Evolutionary conservation across 495 filamentous ascomycete species (phyloP).

Genomic region (Hypoxylon perforatum): DNA sequence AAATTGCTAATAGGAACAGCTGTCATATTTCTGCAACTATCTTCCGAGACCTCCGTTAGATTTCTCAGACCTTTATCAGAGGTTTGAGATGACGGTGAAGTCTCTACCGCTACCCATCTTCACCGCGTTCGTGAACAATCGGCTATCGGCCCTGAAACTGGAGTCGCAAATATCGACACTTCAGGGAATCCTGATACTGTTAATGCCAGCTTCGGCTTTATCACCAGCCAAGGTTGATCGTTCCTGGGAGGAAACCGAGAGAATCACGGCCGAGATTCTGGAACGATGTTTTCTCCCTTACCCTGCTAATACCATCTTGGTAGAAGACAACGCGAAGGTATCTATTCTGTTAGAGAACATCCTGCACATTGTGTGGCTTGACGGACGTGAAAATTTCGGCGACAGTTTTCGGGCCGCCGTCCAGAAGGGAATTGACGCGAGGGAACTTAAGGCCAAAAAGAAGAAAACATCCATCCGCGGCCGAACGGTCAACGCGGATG

Average conservation of each 20-base stretch:
- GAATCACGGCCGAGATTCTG: constrained; percentile 68
- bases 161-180: constrained; percentile 69
- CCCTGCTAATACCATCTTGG: constrained; percentile 69
- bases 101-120: constrained; percentile 77
- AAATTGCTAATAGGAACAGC: constrained; percentile 20
- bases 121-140: constrained; percentile 71
- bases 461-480: constrained; percentile 55
- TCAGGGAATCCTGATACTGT: constrained; percentile 69
- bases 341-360: constrained; percentile 79
- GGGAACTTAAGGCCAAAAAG: constrained; percentile 64
- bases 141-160: constrained; percentile 56
- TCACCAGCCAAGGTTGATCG: constrained; percentile 56
- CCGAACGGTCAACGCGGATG: constrained; percentile 48
- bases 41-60: constrained; percentile 53
- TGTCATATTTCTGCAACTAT: constrained; percentile 45
- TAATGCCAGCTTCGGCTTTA: constrained; percentile 70
- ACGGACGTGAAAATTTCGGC: constrained; percentile 55
- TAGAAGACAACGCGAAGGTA: constrained; percentile 83
- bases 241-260: constrained; percentile 47
- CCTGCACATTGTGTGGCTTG: constrained; percentile 66
- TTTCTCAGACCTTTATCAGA: constrained; percentile 74
- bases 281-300: constrained; percentile 77
- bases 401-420: constrained; percentile 62
- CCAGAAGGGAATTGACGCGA: constrained; percentile 69
- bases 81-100: constrained; percentile 72